Evolutionary conservation across 2,329 filamentous ascomycete genomes (phyloP).

Genomic region (Pseudogymnoascus sp.): DNA sequence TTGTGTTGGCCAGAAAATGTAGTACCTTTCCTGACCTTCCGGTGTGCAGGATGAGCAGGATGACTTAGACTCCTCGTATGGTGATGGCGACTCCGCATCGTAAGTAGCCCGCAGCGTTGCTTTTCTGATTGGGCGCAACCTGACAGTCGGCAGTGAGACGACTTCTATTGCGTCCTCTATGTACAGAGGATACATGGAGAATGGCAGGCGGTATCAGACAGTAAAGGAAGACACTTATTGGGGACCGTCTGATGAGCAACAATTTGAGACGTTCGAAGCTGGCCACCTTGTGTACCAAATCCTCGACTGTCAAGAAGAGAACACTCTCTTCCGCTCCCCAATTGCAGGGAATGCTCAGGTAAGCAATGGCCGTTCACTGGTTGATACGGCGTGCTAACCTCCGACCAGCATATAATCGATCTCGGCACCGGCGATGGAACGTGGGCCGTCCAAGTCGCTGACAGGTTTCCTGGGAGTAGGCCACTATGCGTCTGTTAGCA

Average conservation of each 20-base stretch:
- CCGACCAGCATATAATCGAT: constrained; percentile 19
- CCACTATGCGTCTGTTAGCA: background rate
- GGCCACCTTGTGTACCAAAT: constrained; percentile 19
- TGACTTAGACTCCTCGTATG: constrained; percentile 8
- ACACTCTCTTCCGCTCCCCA: constrained; percentile 19
- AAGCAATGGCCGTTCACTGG: background rate
- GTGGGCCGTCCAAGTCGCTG: constrained; percentile 22
- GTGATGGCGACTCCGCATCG: constrained; percentile 8
- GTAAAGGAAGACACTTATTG: constrained; percentile 18
- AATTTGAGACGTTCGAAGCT: constrained; percentile 24
- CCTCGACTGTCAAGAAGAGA: constrained; percentile 18
- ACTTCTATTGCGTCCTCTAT: constrained; percentile 24
- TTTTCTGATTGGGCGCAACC: background rate
- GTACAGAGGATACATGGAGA: constrained; percentile 22
- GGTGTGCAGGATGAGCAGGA: background rate
- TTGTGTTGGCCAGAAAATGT: background rate
- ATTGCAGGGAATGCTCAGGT: constrained; percentile 11
- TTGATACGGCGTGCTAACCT: background rate
- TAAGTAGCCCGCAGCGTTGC: background rate
- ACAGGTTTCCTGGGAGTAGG: constrained; percentile 14
- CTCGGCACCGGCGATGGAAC: constrained; percentile 23
- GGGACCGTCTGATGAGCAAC: constrained; percentile 17
- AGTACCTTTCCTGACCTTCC: background rate
- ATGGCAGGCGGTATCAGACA: constrained; percentile 24
- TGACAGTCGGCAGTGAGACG: constrained; percentile 20